Base-by-base conservation (phyloP, 169 alveolate genomes). In the Babesia sp. region DNA sequence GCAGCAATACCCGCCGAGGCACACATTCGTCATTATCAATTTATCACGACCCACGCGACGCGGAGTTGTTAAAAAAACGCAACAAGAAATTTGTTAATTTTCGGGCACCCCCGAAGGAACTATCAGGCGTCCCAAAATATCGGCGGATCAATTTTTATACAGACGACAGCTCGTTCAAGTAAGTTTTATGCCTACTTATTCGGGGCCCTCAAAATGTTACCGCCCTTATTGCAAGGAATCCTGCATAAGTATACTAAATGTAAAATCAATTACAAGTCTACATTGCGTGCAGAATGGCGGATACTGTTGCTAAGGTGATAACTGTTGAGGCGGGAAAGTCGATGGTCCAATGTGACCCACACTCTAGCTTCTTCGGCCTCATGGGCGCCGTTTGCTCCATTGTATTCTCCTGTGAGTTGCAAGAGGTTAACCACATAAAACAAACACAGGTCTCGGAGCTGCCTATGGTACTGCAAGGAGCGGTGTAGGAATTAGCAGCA, bases 401-500 rank as follows among this genome's bases (percentile, higher is more conserved):
- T 73, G 98, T 96, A 46, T 97, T 97, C 86, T 96, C 99, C 29
- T 96, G 98, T 95, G 91, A 72, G 86, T 60, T 54, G 34, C 46
- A 4, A 24, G 29, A 37, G 20, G 6, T 3, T 7, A 51, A 31
- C 28, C 34, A 26, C 12, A 37, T 50, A 11, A 34, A 75, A 50
- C 50, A n/a, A 84, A 77, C 61, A 58, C 93, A 88, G 97, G 97
- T 81, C 93, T 98, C 80, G 99, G 99, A 46, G 99, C 99, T 20
- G 99, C 99, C 67, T 98, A 97, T 90, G 99, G 96, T 34, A 96
- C 99, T 36, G 99, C 99, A 24, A 96, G 97, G 90, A 90, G 98
- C 56, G 99, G 99, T 45, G 99, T 97, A 28, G 99, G 99, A 37
- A 97, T 98, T 69, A 91, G 98, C 54, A 93, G 99, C 80, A 97